Percentiles rank a stretch among this genome's conserved stretches.
phyloP scores from a whole-genome alignment of 2,329 filamentous ascomycete genomes.

The Pseudogymnoascus verrucosus region DNA sequence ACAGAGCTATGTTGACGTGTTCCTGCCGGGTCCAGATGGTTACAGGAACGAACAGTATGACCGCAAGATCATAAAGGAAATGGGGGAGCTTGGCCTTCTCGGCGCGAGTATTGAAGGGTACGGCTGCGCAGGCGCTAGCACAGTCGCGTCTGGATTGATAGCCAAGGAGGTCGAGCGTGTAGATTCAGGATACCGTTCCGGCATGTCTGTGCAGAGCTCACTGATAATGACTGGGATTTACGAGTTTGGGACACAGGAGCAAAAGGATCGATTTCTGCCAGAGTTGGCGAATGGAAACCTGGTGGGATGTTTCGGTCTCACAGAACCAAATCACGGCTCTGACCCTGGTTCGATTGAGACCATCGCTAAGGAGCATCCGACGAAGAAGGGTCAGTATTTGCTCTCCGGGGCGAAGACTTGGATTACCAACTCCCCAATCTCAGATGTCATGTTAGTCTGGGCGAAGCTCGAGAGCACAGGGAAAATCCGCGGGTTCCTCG shows the following conservation, averaged over 20 bases:
- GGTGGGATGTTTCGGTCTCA: constrained; percentile 79
- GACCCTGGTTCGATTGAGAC: constrained; percentile 91
- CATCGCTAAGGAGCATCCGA: constrained; percentile 72
- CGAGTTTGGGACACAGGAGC: constrained; percentile 75
- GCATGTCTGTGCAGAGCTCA: constrained; percentile 88
- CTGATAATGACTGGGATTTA: constrained; percentile 90
- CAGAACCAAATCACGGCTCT: constrained; percentile 86
- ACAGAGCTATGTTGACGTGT: constrained; percentile 5
- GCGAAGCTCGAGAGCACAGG: constrained; percentile 85
- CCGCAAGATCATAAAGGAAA: constrained; percentile 75
- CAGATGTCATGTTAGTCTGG: constrained; percentile 82
- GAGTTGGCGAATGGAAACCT: constrained; percentile 77
- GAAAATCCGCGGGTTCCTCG: constrained; percentile 87
- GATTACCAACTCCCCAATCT: constrained; percentile 91
- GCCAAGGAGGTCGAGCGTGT: constrained; percentile 88
- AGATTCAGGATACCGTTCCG: constrained; percentile 83
- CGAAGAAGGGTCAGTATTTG: constrained; percentile 72
- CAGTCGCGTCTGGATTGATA: constrained; percentile 78
- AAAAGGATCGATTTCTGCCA: constrained; percentile 77
- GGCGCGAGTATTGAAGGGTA: constrained; percentile 82
- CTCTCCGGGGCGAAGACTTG: constrained; percentile 83
- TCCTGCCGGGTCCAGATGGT: constrained; percentile 48
- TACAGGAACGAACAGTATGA: constrained; percentile 86
- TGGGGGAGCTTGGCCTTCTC: constrained; percentile 84
- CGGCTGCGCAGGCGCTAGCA: constrained; percentile 78